Percentiles rank a stretch among this genome's conserved stretches.
phyloP scores from a whole-genome alignment of 1,284 basidiomycete genomes.

The Pseudozyma tsukubaensis region DNA sequence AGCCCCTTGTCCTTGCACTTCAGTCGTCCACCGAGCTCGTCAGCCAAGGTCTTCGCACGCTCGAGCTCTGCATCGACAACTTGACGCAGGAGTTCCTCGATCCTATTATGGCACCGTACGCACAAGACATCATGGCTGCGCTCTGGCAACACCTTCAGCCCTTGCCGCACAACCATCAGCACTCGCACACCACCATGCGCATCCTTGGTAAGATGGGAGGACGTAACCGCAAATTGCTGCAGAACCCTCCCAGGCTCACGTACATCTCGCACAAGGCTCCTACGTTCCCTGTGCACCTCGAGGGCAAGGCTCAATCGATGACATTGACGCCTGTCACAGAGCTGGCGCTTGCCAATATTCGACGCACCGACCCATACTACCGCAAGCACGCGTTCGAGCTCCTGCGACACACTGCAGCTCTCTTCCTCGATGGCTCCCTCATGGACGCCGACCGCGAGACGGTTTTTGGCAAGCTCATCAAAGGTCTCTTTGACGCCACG shows the following conservation, averaged over 20 bases:
- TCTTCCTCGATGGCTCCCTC: slow-evolving; percentile 77
- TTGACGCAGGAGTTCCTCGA: slow-evolving; percentile 98
- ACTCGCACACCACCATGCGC: slow-evolving; percentile 93
- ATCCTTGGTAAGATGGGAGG: slow-evolving; percentile 98
- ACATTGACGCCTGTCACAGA: slow-evolving; percentile 79
- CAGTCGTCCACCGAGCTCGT: slow-evolving; percentile 85
- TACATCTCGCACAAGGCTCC: slow-evolving; percentile 70
- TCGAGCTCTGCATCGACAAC: slow-evolving; percentile 99
- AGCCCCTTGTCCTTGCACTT: slow-evolving; percentile 90
- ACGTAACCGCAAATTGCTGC: slow-evolving; percentile 82
- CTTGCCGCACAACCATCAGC: slow-evolving; percentile 87
- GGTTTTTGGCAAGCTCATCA: slow-evolving; percentile 77
- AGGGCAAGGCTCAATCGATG: slow-evolving; percentile 73
- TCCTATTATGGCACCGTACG: slow-evolving; percentile 85
- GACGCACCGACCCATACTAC: slow-evolving; percentile 75
- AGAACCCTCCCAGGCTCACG: slow-evolving; percentile 82
- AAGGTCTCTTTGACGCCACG: slow-evolving; percentile 81
- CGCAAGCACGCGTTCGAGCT: slow-evolving; percentile 82
- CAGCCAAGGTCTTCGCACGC: slow-evolving; percentile 92
- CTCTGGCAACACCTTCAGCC: slow-evolving; percentile 78
- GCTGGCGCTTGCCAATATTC: slow-evolving; percentile 78
- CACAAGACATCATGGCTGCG: slow-evolving; percentile 90
- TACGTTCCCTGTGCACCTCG: slow-evolving; percentile 47
- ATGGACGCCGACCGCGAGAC: slow-evolving; percentile 77
- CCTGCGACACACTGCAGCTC: slow-evolving; percentile 79